Percentiles rank a stretch among this genome's conserved stretches.
Conservation (phyloP, 805 yeast species). For the Wickerhamiella domercqiae region DNA sequence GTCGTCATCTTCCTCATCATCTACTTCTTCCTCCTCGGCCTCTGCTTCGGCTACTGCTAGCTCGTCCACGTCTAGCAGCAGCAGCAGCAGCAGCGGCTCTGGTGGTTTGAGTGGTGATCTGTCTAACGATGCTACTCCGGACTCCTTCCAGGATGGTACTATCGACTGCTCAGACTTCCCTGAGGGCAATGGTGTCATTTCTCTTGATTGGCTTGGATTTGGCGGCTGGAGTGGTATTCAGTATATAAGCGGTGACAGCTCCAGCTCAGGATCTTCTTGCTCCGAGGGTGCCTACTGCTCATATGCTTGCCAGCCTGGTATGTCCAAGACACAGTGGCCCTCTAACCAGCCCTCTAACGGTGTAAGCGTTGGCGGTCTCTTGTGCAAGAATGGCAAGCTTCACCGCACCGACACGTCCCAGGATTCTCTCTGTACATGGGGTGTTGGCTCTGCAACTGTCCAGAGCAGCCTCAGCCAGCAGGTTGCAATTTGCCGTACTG, state of each 20-base stretch:
- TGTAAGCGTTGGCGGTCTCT: constrained; percentile 85
- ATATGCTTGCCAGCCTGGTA: constrained; percentile 96
- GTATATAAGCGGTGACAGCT: constrained; percentile 36
- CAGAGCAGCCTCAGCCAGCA: constrained; percentile 44
- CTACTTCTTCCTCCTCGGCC: constrained; percentile 10
- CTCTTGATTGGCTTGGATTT: constrained; percentile 53
- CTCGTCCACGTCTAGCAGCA: constrained; percentile 22
- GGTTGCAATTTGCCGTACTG: constrained; percentile 93
- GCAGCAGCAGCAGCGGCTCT: constrained; percentile 22
- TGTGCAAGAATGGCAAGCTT: constrained; percentile 70
- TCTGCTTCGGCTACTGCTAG: constrained; percentile 23
- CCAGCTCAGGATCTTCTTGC: constrained; percentile 52
- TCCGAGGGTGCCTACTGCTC: constrained; percentile 88
- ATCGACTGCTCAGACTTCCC: constrained; percentile 57
- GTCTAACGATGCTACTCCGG: constrained; percentile 39
- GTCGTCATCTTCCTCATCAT: constrained; percentile 18
- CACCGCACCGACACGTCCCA: constrained; percentile 61
- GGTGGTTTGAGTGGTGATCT: constrained; percentile 40
- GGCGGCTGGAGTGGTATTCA: constrained; percentile 79
- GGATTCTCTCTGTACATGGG: constrained; percentile 77
- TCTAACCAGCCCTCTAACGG: constrained; percentile 72
- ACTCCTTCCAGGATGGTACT: constrained; percentile 58
- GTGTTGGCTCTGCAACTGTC: constrained; percentile 52
- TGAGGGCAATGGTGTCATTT: constrained; percentile 67
- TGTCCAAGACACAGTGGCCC: constrained; percentile 99